Evolutionary conservation across 305 asterid species (phyloP).

Genomic region (Vinca major): DNA sequence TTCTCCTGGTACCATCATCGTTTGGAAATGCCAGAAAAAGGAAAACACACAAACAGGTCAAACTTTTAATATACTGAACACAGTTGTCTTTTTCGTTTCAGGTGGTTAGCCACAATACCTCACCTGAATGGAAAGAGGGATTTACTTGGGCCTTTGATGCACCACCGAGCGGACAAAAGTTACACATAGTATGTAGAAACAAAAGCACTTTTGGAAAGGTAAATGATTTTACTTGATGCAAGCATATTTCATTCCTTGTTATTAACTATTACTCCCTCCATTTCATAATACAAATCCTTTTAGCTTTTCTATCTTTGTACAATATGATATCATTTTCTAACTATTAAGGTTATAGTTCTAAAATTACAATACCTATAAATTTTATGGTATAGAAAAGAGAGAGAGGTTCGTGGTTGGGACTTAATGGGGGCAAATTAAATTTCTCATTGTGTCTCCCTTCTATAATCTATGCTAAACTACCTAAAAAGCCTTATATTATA

Average conservation of each 20-base stretch:
- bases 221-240: slow-evolving; percentile 21
- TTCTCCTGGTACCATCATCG: not conserved
- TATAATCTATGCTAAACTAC: too few relatives aligned
- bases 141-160: slow-evolving; percentile 90
- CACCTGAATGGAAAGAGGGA: slow-evolving; percentile 83
- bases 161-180: slow-evolving; percentile 90
- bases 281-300: not conserved
- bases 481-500: too few relatives aligned
- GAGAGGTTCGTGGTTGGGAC: too few relatives aligned
- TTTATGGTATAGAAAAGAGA: not conserved
- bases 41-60: not conserved
- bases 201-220: slow-evolving; percentile 87
- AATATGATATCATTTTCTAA: not conserved
- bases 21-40: not conserved
- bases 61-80: slow-evolving; percentile 3
- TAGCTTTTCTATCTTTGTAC: too few relatives aligned
- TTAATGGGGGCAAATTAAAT: too few relatives aligned
- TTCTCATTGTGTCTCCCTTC: too few relatives aligned
- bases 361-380: not conserved
- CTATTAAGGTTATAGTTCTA: not conserved
- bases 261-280: not conserved
- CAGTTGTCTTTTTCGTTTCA: slow-evolving; percentile 18
- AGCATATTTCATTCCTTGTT: not conserved
- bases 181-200: slow-evolving; percentile 58
- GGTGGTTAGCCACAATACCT: slow-evolving; percentile 56